Evolutionary conservation across 495 filamentous ascomycete genomes (phyloP).

Genomic region (Lasiosphaeria miniovina): DNA sequence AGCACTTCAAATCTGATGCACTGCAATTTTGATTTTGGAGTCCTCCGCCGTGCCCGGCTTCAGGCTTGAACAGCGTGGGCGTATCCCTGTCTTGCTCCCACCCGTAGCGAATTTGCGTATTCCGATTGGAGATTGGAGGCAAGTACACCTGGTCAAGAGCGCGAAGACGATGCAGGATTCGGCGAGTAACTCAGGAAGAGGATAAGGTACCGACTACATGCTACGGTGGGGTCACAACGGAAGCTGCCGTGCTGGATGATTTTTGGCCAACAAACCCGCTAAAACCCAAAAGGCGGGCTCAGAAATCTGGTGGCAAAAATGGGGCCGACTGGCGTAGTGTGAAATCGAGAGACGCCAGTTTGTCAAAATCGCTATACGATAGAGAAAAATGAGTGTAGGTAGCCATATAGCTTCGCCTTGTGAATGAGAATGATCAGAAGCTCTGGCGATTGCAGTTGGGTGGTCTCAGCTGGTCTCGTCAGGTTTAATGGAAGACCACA

Average conservation of each 20-base stretch:
- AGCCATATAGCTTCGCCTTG: too few species aligned
- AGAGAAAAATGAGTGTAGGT: too few species aligned
- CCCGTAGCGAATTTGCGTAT: conserved; percentile 4
- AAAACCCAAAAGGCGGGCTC: not conserved
- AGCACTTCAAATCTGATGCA: conserved; percentile 19
- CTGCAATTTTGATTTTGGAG: conserved; percentile 18
- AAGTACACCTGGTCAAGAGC: conserved; percentile 7
- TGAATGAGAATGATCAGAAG: too few species aligned
- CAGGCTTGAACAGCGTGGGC: conserved; percentile 9
- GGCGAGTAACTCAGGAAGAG: too few species aligned
- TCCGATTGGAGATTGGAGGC: conserved; percentile 14
- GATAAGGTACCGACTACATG: not conserved
- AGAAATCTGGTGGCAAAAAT: not conserved
- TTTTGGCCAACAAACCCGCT: not conserved
- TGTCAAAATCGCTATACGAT: too few species aligned
- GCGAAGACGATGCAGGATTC: not conserved
- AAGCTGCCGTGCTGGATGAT: not conserved
- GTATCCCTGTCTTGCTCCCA: conserved; percentile 3
- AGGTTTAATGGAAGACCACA: too few species aligned
- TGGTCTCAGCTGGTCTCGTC: too few species aligned
- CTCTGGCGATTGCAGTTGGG: too few species aligned
- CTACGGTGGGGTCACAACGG: not conserved
- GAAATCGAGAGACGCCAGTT: too few species aligned
- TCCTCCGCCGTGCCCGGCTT: conserved; percentile 2
- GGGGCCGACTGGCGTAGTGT: too few species aligned